A percentile compares a stretch with the other conserved stretches of the same genome.
Evolutionary conservation across 306 rosid genomes (phyloP).

Genomic region (Hippophae gyantsensis): DNA sequence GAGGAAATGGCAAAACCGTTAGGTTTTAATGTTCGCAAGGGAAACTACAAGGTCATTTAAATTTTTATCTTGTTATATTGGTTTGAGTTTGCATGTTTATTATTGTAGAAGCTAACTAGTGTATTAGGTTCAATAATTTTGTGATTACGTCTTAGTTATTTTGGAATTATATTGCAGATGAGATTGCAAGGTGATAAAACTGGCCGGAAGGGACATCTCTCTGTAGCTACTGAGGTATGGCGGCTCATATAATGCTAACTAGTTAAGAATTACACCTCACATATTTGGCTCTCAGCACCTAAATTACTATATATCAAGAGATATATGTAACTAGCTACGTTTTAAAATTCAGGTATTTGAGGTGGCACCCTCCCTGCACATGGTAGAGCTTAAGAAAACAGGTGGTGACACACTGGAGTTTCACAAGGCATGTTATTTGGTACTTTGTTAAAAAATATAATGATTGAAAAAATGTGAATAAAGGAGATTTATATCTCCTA

Average conservation of each 20-base stretch:
- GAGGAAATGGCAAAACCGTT: constrained; percentile 92
- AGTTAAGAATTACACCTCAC: background rate
- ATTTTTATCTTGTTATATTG: background rate
- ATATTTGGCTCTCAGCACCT: background rate
- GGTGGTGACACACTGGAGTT: constrained; percentile 96
- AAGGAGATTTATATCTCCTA: too few relatives aligned
- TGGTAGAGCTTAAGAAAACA: constrained; percentile 79
- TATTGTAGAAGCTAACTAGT: background rate
- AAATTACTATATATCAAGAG: background rate
- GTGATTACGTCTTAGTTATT: constrained; percentile 7
- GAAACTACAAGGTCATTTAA: constrained; percentile 63
- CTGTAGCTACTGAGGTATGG: constrained; percentile 84
- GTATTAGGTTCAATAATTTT: background rate
- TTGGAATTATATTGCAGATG: constrained; percentile 49
- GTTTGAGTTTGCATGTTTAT: background rate
- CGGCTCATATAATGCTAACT: background rate
- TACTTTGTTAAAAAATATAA: background rate
- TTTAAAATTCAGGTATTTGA: constrained; percentile 41
- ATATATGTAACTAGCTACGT: constrained; percentile 4
- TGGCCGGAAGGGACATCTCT: constrained; percentile 92
- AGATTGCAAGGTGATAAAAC: constrained; percentile 82
- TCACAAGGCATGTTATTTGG: constrained; percentile 53
- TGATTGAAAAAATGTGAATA: background rate
- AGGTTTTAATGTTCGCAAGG: constrained; percentile 72
- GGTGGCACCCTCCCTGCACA: constrained; percentile 56